phyloP scores from a whole-genome alignment of 495 filamentous ascomycete species.

The Penicillium bovifimosum region DNA sequence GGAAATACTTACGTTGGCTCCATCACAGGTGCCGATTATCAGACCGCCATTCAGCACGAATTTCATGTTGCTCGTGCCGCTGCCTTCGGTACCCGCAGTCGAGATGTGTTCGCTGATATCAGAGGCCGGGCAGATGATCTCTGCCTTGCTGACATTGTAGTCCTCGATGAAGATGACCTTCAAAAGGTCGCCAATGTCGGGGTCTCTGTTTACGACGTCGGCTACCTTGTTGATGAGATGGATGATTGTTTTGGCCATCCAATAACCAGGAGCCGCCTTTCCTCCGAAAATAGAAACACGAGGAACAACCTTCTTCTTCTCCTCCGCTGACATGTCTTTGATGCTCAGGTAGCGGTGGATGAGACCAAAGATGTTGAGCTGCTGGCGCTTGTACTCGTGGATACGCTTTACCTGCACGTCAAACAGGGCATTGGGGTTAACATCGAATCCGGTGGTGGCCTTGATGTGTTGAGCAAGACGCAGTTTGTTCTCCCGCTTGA shows the following conservation, averaged over 20 bases:
- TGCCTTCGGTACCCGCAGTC: conserved; percentile 86
- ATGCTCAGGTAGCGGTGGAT: conserved; percentile 91
- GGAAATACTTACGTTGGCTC: conserved; percentile 73
- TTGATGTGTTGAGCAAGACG: conserved; percentile 88
- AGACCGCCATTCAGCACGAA: conserved; percentile 95
- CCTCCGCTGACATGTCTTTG: conserved; percentile 76
- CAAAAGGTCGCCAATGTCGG: conserved; percentile 84
- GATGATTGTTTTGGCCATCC: conserved; percentile 99
- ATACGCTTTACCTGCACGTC: conserved; percentile 99
- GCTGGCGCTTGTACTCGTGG: conserved; percentile 98
- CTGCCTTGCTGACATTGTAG: conserved; percentile 99
- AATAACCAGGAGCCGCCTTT: conserved; percentile 96
- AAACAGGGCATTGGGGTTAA: conserved; percentile 85
- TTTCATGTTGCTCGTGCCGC: conserved; percentile 85
- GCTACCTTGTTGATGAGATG: conserved; percentile 93
- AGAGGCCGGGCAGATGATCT: conserved; percentile 90
- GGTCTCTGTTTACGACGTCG: conserved; percentile 84
- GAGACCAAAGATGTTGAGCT: conserved; percentile 97
- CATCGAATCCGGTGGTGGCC: conserved; percentile 64
- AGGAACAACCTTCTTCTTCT: conserved; percentile 83
- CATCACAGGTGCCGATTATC: conserved; percentile 96
- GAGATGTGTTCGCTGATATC: conserved; percentile 99
- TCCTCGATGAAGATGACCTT: conserved; percentile 98
- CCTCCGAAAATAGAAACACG: conserved; percentile 96
- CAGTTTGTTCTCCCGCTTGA: conserved; percentile 76